A percentile compares a stretch with the other conserved stretches of the same genome.
Evolutionary conservation across 495 filamentous ascomycete genomes (phyloP).

Genomic region (Diplogelasinospora grovesii): DNA sequence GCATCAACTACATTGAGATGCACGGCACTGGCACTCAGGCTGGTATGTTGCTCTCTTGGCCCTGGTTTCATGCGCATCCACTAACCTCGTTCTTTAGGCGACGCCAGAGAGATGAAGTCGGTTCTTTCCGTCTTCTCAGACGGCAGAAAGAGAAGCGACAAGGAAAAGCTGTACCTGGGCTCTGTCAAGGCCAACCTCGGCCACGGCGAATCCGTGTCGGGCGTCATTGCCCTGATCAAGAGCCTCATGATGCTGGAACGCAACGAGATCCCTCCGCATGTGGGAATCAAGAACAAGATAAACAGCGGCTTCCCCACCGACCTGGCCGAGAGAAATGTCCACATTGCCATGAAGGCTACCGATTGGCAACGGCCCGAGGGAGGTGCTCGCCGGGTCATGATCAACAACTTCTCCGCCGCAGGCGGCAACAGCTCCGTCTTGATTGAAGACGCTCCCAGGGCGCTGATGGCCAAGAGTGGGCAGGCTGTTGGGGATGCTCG

Average conservation of each 20-base stretch:
- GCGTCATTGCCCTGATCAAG: slow-evolving; percentile 70
- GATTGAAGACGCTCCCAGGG: slow-evolving; percentile 46
- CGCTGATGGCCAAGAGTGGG: slow-evolving; percentile 12
- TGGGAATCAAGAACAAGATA: slow-evolving; percentile 71
- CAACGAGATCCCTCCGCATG: slow-evolving; percentile 64
- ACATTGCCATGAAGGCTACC: slow-evolving; percentile 48
- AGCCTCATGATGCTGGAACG: slow-evolving; percentile 65
- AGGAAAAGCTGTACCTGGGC: slow-evolving; percentile 65
- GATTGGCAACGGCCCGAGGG: slow-evolving; percentile 53
- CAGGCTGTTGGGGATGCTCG: slow-evolving; percentile 40
- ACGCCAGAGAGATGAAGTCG: too few relatives aligned
- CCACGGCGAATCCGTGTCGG: slow-evolving; percentile 77
- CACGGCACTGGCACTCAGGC: slow-evolving; percentile 81
- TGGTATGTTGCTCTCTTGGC: too few relatives aligned
- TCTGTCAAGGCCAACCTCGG: slow-evolving; percentile 81
- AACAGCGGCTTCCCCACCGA: slow-evolving; percentile 70
- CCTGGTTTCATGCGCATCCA: too few relatives aligned
- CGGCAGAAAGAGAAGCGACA: slow-evolving; percentile 37
- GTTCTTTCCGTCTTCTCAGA: too few relatives aligned
- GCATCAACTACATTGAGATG: slow-evolving; percentile 73
- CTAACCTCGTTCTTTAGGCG: too few relatives aligned
- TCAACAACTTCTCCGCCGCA: slow-evolving; percentile 60
- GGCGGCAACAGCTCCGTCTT: slow-evolving; percentile 56
- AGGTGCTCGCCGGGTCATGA: slow-evolving; percentile 39
- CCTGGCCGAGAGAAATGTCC: slow-evolving; percentile 61